Conservation (phyloP, 225 moss, liverwort and hornwort species). For the Antitrichia curtipendula region DNA sequence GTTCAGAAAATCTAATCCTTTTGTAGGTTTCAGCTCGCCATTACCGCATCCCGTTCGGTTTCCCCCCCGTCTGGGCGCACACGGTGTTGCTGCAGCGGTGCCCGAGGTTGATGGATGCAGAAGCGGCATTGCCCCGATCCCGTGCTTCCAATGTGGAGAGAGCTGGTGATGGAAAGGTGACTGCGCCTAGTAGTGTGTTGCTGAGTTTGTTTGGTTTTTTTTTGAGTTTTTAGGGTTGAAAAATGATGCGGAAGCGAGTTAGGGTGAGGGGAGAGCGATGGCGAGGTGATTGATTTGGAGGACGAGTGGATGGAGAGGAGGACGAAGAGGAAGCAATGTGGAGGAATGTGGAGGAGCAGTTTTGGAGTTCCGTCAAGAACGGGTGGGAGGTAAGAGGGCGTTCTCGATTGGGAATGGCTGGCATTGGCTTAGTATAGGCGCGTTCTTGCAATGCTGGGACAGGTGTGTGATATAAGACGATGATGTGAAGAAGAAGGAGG, state of each 20-base stretch:
- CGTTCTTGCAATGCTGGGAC: neutral
- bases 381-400: neutral
- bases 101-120: constrained; percentile 5
- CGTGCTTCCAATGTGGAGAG: neutral
- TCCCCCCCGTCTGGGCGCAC: neutral
- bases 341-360: neutral
- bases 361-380: constrained; percentile 3
- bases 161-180: neutral
- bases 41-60: neutral
- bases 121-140: neutral
- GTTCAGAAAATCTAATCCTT: neutral
- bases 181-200: neutral
- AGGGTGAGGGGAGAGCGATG: neutral
- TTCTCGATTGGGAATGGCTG: neutral
- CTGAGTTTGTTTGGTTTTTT: neutral
- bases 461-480: neutral
- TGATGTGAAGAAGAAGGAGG: neutral
- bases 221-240: neutral
- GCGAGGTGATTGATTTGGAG: constrained; percentile 3
- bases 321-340: neutral
- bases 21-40: neutral
- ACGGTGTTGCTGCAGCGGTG: neutral
- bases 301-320: neutral
- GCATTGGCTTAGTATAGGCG: neutral
- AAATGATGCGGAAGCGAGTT: neutral